Base-by-base conservation (phyloP, 345 rosid species). In the Lumnitzera littorea region DNA sequence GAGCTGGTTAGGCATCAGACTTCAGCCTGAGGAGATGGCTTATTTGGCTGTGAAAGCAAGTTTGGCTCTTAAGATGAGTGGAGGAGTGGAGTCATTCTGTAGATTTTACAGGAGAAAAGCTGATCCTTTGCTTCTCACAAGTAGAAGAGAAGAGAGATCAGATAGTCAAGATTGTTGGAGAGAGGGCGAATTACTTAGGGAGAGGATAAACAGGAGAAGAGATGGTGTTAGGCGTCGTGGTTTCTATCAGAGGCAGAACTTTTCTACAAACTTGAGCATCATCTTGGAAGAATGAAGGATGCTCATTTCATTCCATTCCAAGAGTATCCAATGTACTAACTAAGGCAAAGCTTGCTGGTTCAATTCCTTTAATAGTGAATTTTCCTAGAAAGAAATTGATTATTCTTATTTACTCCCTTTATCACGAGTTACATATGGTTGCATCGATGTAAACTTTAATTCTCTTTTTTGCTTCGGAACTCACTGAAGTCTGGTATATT, bases 41-140 rank as follows among this genome's bases (percentile, higher is more conserved):
- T 71, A 83, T 65, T 72, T 85, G 84, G 88, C 79, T 2, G 76
- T 72, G 24, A 82, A 76, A 64, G 88, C 91, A n/a, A 76, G 78
- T 71, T 60, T 68, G 14, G 91, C 86, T 10, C 68, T 85, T 13
- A 66, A 67, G 64, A 68, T 9, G 36, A 61, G 31, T 16, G 27
- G 14, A 4, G 48, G 50, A 2, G 11, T 46, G 8, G 29, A 16
- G 2, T 46, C 13, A 50, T 56, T 53, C 9, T 60, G 67, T 12
- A 61, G 74, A 13, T 51, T 63, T 47, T 53, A 70, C 46, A 6
- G 25, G 41, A 65, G 25, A 13, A 62, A 43, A 51, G 52, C 49
- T 50, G 71, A 72, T 56, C 59, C 59, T 15, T 15, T 43, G 48
- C 16, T 71, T 61, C 31, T 46, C 46, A 51, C 23, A 2, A 52